Conservation (phyloP, 1,284 basidiomycete genomes). For the Phaffia rhodozyma region DNA sequence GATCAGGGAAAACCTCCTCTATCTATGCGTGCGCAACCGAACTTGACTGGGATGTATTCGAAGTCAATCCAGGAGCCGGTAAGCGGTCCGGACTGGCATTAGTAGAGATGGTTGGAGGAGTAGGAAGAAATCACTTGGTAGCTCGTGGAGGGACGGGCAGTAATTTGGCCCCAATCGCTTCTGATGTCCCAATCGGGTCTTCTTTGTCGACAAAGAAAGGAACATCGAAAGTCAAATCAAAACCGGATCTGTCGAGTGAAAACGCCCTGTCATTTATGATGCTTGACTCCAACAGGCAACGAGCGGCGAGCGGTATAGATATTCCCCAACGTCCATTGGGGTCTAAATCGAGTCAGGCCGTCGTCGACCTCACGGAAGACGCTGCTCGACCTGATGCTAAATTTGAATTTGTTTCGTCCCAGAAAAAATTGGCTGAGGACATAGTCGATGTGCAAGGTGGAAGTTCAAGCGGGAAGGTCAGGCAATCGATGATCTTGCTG, state of each 20-base stretch:
- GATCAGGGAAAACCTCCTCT: conserved; percentile 82
- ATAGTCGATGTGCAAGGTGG: not conserved
- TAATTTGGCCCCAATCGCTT: not conserved
- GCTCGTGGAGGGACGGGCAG: conserved; percentile 21
- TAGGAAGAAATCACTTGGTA: conserved; percentile 82
- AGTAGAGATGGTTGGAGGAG: conserved; percentile 74
- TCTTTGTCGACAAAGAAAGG: no score
- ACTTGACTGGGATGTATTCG: conserved; percentile 90
- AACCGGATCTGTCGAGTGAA: no score
- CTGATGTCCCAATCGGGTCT: no score
- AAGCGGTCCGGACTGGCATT: conserved; percentile 69
- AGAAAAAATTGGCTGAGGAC: not conserved
- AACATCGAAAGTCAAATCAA: no score
- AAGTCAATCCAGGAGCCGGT: conserved; percentile 91
- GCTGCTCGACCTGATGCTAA: not conserved
- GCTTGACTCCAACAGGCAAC: not conserved
- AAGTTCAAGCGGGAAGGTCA: conserved; percentile 29
- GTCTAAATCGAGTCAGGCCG: no score
- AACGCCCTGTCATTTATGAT: conserved; percentile 7
- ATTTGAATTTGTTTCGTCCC: not conserved
- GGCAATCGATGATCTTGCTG: conserved; percentile 83
- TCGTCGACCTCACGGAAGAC: not conserved
- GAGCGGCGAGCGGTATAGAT: not conserved
- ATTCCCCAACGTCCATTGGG: no score
- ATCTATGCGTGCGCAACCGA: conserved; percentile 88